These are phyloP conservation scores for Acidiella bohemica DNA, from an alignment of 495 filamentous ascomycete genomes.

Conservation along the genomic window DNA sequence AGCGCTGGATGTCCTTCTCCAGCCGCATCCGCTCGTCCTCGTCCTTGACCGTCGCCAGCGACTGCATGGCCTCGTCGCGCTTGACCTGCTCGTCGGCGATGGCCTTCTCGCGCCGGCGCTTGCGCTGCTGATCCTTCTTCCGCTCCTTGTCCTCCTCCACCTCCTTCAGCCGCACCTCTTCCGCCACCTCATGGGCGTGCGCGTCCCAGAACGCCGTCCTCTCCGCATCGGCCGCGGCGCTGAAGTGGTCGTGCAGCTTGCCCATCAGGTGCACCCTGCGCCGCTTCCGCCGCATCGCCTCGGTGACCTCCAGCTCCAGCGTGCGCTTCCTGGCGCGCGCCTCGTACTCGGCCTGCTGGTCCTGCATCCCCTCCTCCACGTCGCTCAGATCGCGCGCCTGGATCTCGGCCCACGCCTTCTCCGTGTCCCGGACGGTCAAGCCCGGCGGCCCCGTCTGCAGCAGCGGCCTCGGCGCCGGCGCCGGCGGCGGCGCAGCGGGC, in stretches of 20 bases:
- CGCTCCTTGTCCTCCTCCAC: constrained; percentile 93
- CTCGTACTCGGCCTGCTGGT: constrained; percentile 4
- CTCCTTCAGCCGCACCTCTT: constrained; percentile 78
- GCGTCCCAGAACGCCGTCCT: constrained; percentile 40
- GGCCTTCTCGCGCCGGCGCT: constrained; percentile 91
- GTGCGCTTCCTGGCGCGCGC: constrained; percentile 20
- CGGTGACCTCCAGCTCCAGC: constrained; percentile 42
- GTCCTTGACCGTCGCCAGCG: constrained; percentile 60
- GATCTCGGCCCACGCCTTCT: constrained; percentile 18
- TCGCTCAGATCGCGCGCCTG: constrained; percentile 17
- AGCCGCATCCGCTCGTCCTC: constrained; percentile 64
- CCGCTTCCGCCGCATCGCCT: constrained; percentile 48
- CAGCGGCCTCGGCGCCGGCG: not conserved
- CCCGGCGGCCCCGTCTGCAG: constrained; percentile 30
- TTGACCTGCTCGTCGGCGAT: constrained; percentile 75
- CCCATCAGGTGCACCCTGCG: constrained; percentile 40
- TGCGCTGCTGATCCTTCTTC: constrained; percentile 99
- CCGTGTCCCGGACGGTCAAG: constrained; percentile 17
- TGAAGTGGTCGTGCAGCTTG: constrained; percentile 40
- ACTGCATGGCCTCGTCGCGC: constrained; percentile 63
- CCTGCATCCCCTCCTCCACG: constrained; percentile 8
- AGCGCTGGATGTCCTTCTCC: constrained; percentile 65
- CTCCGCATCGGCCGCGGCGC: constrained; percentile 39
- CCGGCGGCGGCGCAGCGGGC: not conserved
- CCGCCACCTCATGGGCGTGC: constrained; percentile 56